Percentiles rank a stretch among this genome's conserved stretches.
Conservation (phyloP, 2,329 filamentous ascomycete genomes). For the Fonsecaea monophora region DNA sequence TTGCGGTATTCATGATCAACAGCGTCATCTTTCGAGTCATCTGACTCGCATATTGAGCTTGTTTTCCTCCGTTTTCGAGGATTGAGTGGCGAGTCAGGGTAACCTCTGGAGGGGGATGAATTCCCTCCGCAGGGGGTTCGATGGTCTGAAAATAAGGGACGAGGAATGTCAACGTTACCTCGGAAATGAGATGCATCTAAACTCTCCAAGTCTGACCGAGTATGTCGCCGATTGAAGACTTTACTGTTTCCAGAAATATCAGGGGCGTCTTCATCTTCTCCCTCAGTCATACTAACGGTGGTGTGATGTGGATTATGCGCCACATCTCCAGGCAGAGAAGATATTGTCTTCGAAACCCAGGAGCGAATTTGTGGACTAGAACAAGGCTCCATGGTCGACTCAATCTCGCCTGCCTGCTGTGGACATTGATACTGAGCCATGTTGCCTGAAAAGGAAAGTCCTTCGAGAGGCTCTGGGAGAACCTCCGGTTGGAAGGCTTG, state of each 20-base stretch:
- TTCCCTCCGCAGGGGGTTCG: background rate
- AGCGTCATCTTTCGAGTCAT: background rate
- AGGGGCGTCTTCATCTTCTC: background rate
- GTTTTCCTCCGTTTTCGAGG: slow-evolving; percentile 34
- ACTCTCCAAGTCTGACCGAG: background rate
- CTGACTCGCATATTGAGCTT: slow-evolving; percentile 12
- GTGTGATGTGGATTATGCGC: background rate
- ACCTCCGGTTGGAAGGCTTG: slow-evolving; percentile 2
- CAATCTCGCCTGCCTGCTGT: background rate
- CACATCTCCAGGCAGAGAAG: background rate
- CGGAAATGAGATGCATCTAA: background rate
- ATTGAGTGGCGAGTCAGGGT: slow-evolving; percentile 19
- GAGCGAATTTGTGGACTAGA: slow-evolving; percentile 25
- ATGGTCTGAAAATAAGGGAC: slow-evolving; percentile 33
- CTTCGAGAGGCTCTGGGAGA: slow-evolving; percentile 3
- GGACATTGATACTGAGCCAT: slow-evolving; percentile 3
- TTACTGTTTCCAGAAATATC: background rate
- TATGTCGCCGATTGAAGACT: background rate
- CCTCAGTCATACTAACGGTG: background rate
- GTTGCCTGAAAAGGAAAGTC: slow-evolving; percentile 5
- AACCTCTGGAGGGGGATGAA: slow-evolving; percentile 12
- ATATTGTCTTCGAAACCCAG: slow-evolving; percentile 26
- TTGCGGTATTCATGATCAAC: background rate
- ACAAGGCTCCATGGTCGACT: background rate
- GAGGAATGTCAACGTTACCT: slow-evolving; percentile 33